Conservation (phyloP, 148 eudicot genomes). For the Cornus suecica region DNA sequence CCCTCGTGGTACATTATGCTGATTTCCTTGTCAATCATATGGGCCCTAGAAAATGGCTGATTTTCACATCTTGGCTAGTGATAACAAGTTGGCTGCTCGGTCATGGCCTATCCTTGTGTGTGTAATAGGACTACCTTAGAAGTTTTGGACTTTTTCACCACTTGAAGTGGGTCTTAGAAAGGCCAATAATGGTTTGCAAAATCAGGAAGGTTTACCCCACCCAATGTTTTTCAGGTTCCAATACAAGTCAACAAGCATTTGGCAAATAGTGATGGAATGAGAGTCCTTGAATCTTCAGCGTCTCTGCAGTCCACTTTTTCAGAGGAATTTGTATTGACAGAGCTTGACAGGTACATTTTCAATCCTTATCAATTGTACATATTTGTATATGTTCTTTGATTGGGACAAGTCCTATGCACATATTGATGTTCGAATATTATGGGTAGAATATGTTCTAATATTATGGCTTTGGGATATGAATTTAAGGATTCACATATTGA, state of each 20-base stretch:
- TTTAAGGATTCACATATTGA: background rate
- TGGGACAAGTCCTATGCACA: background rate
- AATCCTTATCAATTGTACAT: background rate
- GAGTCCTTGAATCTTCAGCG: conserved; percentile 60
- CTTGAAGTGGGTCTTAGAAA: background rate
- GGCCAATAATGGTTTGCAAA: background rate
- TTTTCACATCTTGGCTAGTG: background rate
- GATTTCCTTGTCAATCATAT: background rate
- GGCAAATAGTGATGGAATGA: conserved; percentile 92
- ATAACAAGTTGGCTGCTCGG: background rate
- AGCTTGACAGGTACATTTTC: conserved; percentile 63
- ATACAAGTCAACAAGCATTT: conserved; percentile 87
- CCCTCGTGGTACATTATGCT: background rate
- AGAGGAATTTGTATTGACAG: conserved; percentile 58
- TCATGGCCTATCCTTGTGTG: background rate
- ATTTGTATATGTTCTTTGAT: background rate
- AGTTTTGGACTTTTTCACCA: background rate
- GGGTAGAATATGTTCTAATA: background rate
- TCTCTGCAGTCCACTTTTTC: conserved; percentile 35
- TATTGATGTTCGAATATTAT: background rate
- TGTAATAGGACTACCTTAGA: background rate
- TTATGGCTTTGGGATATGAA: background rate
- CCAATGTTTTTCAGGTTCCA: conserved; percentile 52
- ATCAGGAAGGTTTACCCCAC: background rate
- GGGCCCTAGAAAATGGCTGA: background rate